Base-by-base conservation (phyloP, 1,284 basidiomycete genomes). In the Cryptococcus hybrid region DNA sequence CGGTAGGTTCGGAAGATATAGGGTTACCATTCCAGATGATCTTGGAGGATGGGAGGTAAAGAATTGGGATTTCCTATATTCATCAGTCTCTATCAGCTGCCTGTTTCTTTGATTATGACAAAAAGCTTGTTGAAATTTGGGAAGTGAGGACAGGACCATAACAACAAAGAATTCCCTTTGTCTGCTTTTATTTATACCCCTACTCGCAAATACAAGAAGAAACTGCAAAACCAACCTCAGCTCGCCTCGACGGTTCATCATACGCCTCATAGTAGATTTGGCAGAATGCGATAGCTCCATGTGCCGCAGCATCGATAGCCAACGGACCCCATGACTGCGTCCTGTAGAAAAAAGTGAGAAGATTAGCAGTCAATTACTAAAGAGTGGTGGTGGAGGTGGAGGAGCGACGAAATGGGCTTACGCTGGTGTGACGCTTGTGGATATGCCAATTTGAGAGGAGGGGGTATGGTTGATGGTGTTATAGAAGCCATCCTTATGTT, bases 261-360 rank as follows among this genome's bases (percentile, higher is more conserved):
- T 69, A 74, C 4, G 72, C 67, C 55, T 76, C 74, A 53, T 76
- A 76, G 60, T 76, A 76, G 47, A 76, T 69, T 52, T 73, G 72
- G 54, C 66, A 69, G 56, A 76, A 76, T 4, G 72, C 71, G 13
- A 76, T 73, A 35, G 74, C 72, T 34, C 74, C 74, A 52, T 76
- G 74, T 43, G 72, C 70, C 1, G 72, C 71, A 6, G 72, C 72
- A 47, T 76, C 74, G 40, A 76, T 69, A 9, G 70, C 71, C 35
- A 61, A 42, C 15, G 71, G 60, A 3, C 66, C 56, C 74, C 74
- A 76, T 13, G 72, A 71, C 37, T 50, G 54, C 13, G 53, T 44
- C 34, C 58, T 63, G 47, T 24, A 24, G 24, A 7, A 47, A 12
- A 6, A n/a, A 24, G 9, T 34, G 9, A 36, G 47, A 11, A 36